Base-by-base conservation (phyloP, 169 alveolate species). In the Sarcocystis neurona region DNA sequence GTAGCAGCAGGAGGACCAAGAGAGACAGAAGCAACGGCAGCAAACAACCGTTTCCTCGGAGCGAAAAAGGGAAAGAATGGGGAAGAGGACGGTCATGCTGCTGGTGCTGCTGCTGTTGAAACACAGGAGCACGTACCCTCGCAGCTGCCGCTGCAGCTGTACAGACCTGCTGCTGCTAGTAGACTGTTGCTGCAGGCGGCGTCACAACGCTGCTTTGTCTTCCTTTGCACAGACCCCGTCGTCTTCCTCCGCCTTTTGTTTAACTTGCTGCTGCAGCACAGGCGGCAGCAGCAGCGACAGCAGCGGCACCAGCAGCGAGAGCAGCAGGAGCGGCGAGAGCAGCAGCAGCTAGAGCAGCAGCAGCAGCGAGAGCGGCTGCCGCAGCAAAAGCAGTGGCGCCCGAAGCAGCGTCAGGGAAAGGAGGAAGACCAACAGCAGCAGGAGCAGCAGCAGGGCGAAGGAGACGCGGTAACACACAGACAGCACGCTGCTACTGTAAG, bases 171-270 rank as follows among this genome's bases (percentile, higher is more conserved):
- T 37, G 39, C 41, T 5, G 41, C 82, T 15, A 72, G 82, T 39
- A 15, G 82, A n/a, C 56, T 72, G 47, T 27, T 39, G 39, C 47
- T 72, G 58, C 82, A 56, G 23, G 82, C 82, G 12, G 56, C 58
- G 39, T 48, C 82, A 34, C 82, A 72, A 18, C 50, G 41, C 48
- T 72, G 82, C 56, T 1, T 72, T 48, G 56, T 72, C 34, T 48
- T 53, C 56, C 58, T 72, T n/a, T 2, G 30, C 27, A 23, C 82
- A 2, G 53, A 39, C 20, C 82, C 82, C 0, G 82, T 32, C 39
- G 34, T 72, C 32, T 72, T 72, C 34, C 56, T 72, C 39, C 18
- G 12, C 1, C 58, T 72, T 27, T 39, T 72, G 43, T 30, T 72
- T 1, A 56, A 72, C 34, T 53, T 72, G 53, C 34, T 72, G 34